Evolutionary conservation across 148 eudicot genomes (phyloP).

Genomic region (Vaccinium vitisidaea): DNA sequence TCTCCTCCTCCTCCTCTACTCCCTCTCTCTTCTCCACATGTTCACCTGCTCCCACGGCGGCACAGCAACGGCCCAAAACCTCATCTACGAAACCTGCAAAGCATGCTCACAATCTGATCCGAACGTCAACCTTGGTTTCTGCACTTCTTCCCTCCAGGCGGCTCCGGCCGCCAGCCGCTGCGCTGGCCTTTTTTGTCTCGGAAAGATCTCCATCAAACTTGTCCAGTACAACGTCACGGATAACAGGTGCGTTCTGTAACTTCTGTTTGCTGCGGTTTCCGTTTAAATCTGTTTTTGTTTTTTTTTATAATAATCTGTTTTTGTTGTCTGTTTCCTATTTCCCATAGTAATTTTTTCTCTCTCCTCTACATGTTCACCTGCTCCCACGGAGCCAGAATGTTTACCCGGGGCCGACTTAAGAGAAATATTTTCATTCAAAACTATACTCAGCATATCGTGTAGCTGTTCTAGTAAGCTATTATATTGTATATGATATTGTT

Average conservation of each 20-base stretch:
- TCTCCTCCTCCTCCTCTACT: neutral
- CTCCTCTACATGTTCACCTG: too few relatives aligned
- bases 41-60: neutral
- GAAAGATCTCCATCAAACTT: constrained; percentile 52
- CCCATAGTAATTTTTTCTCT: too few relatives aligned
- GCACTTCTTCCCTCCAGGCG: constrained; percentile 25
- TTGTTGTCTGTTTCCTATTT: too few relatives aligned
- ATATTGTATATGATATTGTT: too few relatives aligned
- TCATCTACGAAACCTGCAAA: constrained; percentile 13
- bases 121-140: constrained; percentile 17
- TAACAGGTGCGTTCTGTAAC: constrained; percentile 23
- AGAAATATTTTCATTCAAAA: too few relatives aligned
- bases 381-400: too few relatives aligned
- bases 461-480: too few relatives aligned
- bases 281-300: too few relatives aligned
- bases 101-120: constrained; percentile 1
- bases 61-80: neutral
- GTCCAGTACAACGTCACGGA: constrained; percentile 36
- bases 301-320: too few relatives aligned
- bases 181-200: constrained; percentile 28
- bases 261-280: neutral
- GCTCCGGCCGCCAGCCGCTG: constrained; percentile 41
- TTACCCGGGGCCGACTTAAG: too few relatives aligned
- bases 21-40: neutral
- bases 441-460: too few relatives aligned